Percentiles rank a stretch among this genome's conserved stretches.
phyloP scores from a whole-genome alignment of 148 eudicot genomes.

The Gaultheria prostrata region DNA sequence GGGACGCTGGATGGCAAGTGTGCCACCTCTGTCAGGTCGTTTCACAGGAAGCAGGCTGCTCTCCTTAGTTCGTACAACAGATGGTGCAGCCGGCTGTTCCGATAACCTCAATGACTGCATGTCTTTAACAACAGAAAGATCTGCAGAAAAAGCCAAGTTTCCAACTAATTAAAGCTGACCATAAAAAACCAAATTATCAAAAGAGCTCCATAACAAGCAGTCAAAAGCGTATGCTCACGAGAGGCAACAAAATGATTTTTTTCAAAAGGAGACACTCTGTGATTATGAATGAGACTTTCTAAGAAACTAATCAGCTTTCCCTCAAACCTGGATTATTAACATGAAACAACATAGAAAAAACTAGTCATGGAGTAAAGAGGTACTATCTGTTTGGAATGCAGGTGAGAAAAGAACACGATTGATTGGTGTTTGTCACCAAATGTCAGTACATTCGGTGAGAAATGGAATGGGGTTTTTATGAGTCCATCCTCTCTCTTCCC shows the following conservation, averaged over 20 bases:
- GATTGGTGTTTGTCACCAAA: background rate
- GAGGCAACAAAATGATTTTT: background rate
- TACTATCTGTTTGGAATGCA: background rate
- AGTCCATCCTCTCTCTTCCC: background rate
- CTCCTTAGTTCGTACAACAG: conserved; percentile 22
- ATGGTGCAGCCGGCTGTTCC: background rate
- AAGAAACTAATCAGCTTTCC: background rate
- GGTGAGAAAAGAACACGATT: background rate
- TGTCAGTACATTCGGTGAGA: background rate
- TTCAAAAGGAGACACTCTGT: background rate
- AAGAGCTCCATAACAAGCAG: background rate
- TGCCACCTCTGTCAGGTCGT: conserved; percentile 60
- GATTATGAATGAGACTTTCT: background rate
- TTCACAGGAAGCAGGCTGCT: conserved; percentile 34
- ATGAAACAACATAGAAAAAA: background rate
- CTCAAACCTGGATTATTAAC: background rate
- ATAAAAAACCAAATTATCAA: background rate
- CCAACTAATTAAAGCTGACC: background rate
- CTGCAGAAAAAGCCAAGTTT: background rate
- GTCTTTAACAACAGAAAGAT: conserved; percentile 16
- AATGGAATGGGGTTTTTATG: background rate
- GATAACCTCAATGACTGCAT: conserved; percentile 26
- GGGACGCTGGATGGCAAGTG: conserved; percentile 19
- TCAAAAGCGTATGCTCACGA: background rate
- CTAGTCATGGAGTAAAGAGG: background rate